Evolutionary conservation across 805 yeast genomes (phyloP).

Genomic region (Torulaspora gathmanii): DNA sequence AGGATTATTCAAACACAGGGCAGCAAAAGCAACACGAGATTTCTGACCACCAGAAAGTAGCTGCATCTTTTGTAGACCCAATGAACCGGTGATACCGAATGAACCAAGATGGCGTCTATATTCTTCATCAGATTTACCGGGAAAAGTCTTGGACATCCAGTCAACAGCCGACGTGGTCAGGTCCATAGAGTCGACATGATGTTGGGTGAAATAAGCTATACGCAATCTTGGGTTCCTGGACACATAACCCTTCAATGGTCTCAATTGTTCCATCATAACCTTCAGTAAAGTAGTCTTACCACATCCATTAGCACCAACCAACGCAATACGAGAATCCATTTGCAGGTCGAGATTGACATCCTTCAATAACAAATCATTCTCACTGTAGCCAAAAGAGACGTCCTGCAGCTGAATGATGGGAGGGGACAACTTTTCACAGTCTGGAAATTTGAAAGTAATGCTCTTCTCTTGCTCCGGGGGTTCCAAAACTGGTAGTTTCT

Average conservation of each 20-base stretch:
- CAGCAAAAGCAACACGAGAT: constrained; percentile 97
- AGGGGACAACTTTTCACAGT: constrained; percentile 87
- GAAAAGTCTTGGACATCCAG: constrained; percentile 87
- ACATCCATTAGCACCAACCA: constrained; percentile 98
- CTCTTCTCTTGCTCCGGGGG: constrained; percentile 90
- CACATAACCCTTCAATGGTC: constrained; percentile 74
- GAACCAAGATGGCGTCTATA: constrained; percentile 95
- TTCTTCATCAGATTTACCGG: constrained; percentile 94
- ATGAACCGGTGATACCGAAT: constrained; percentile 92
- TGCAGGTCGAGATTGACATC: constrained; percentile 87
- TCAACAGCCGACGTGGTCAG: constrained; percentile 77
- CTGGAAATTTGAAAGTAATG: constrained; percentile 87
- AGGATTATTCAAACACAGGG: constrained; percentile 83
- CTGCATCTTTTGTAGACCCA: constrained; percentile 87
- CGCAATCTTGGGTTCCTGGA: constrained; percentile 80
- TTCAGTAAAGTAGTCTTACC: constrained; percentile 96
- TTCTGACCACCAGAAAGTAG: constrained; percentile 96
- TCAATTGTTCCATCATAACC: constrained; percentile 69
- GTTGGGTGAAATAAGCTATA: constrained; percentile 97
- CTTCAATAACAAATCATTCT: constrained; percentile 56
- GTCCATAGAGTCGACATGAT: constrained; percentile 98
- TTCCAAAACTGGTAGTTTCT: constrained; percentile 86
- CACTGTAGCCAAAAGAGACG: constrained; percentile 80
- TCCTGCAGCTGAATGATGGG: constrained; percentile 86
- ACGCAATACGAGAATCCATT: constrained; percentile 90